Conservation (phyloP, 345 rosid species). For the Boechera divaricarpa region DNA sequence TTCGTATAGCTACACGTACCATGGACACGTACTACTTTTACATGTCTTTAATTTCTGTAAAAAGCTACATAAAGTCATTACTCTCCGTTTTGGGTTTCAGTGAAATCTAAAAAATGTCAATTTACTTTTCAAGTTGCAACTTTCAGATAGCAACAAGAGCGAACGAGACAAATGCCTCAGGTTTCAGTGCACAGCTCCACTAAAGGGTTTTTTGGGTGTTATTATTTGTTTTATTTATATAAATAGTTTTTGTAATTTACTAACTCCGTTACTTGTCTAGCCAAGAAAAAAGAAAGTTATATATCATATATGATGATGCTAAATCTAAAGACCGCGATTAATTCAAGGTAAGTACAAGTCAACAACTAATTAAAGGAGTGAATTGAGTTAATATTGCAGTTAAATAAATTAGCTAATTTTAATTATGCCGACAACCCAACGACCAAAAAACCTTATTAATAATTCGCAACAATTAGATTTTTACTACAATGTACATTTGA, state of each 20-base stretch:
- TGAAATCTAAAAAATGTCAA: constrained; percentile 19
- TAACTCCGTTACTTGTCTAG: constrained; percentile 2
- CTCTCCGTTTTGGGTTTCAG: constrained; percentile 43
- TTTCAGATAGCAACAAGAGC: constrained; percentile 39
- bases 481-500: too few relatives aligned
- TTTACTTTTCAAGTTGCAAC: constrained; percentile 30
- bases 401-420: neutral
- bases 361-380: constrained; percentile 13
- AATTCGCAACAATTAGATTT: too few relatives aligned
- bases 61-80: constrained; percentile 4
- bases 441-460: too few relatives aligned
- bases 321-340: neutral
- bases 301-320: neutral
- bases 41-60: constrained; percentile 2
- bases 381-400: constrained; percentile 8
- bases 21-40: neutral
- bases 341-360: constrained; percentile 5
- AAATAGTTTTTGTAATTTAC: constrained; percentile 1
- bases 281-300: neutral
- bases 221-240: neutral
- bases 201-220: constrained; percentile 10
- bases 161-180: constrained; percentile 39
- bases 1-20: neutral
- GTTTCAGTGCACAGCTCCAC: constrained; percentile 41
- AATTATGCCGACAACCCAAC: too few relatives aligned